phyloP scores from a whole-genome alignment of 2,329 filamentous ascomycete species.

The Scedosporium boydii region DNA sequence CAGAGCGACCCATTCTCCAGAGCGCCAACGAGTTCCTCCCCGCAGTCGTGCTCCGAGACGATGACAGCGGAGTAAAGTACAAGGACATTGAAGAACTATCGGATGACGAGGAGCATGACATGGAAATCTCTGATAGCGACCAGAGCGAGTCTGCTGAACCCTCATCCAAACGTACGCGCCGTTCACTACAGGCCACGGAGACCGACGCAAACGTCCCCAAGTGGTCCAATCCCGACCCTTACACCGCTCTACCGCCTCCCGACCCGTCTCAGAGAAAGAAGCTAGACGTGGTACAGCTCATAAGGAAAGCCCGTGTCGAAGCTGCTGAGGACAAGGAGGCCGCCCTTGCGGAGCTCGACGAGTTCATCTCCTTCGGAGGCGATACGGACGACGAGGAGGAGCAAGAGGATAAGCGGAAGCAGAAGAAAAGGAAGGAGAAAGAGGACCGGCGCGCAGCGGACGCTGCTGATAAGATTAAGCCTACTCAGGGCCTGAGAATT shows the following conservation, averaged over 20 bases:
- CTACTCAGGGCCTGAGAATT: not conserved
- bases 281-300: constrained; percentile 80
- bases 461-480: not conserved
- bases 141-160: constrained; percentile 27
- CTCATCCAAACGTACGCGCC: constrained; percentile 32
- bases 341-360: constrained; percentile 52
- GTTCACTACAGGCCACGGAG: constrained; percentile 19
- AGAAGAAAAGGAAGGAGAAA: constrained; percentile 14
- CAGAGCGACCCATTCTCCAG: constrained; percentile 40
- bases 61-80: constrained; percentile 39
- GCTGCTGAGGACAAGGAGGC: constrained; percentile 35
- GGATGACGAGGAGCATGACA: constrained; percentile 53
- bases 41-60: constrained; percentile 37
- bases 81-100: constrained; percentile 47
- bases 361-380: constrained; percentile 78
- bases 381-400: constrained; percentile 38
- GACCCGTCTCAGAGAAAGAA: constrained; percentile 66
- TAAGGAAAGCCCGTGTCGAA: constrained; percentile 76
- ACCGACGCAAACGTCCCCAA: constrained; percentile 48
- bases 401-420: constrained; percentile 16
- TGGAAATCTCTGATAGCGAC: constrained; percentile 50
- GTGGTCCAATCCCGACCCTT: constrained; percentile 95
- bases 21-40: constrained; percentile 29
- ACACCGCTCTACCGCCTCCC: constrained; percentile 74
- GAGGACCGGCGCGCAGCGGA: not conserved